Base-by-base conservation (phyloP, 2,329 filamentous ascomycete genomes). In the Canariomyces notabilis region DNA sequence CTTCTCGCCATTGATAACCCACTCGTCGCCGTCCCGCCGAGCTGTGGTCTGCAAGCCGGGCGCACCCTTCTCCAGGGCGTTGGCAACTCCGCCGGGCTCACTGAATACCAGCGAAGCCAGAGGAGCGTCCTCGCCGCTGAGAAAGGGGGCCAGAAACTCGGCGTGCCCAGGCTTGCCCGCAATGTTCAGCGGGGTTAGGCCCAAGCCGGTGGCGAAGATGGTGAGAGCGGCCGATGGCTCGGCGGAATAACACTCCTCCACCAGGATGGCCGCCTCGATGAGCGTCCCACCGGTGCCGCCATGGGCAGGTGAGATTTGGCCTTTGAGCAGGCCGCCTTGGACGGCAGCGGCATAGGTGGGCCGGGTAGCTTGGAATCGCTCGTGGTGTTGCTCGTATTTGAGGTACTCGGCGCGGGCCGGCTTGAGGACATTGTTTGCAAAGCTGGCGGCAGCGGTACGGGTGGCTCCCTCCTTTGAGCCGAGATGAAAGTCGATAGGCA, bases 1-100 rank as follows among this genome's bases (percentile, higher is more conserved):
- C 68, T 79, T 77, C 52, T 79, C 75, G 3, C 76, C 76, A 54
- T 71, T 72, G 20, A 79, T 53, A 2, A 78, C 56, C 70, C 72
- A 79, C 35, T 72, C 65, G 29, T 75, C 67, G 0, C 71, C 73
- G n/a, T 76, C 70, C 8, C 57, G 57, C 16, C 61, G 60, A 0
- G 75, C 75, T 2, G 70, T 74, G 3, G 74, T 78, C 37, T 67
- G 61, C 31, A 79, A 59, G 0, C 76, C 75, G 3, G 60, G 61
- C 0, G 65, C 71, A 1, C 74, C 75, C 36, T 66, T 67, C 55
- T 77, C 73, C 9, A 77, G 58, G 55, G 65, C 76, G 55, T 79
- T 79, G 5, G 75, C 73, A 11, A 70, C 70, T 0, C 75, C 75
- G 1, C 61, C 65, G 1, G 75, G 75, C 57, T 79, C 75, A 21